Base-by-base conservation (phyloP, 2,329 filamentous ascomycete species). In the Cercospora zeina region DNA sequence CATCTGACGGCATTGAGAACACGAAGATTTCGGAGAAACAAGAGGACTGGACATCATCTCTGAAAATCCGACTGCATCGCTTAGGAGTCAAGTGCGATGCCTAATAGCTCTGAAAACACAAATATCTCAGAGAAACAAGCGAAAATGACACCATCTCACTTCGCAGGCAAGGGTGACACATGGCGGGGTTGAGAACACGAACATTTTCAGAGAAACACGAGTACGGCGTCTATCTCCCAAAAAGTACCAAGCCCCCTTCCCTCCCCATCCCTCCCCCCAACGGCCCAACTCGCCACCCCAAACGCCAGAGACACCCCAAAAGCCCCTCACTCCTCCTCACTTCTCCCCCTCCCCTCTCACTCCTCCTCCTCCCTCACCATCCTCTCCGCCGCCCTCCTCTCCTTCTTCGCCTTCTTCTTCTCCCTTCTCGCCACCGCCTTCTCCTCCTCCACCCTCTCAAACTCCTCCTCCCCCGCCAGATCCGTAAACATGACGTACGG, bases 371-470 rank as follows among this genome's bases (percentile, higher is more conserved):
- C 14, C 49, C 8, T 39, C 36, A 39, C 49, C 31, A 0, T 31
- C 54, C 31, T 56, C 33, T 45, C 49, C 49, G n/a, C 49, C 49
- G n/a, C 27, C 49, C 30, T 42, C 54, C 54, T 56, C 54, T 27
- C 37, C 54, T 42, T 56, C 54, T 56, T 42, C 54, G n/a, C 24
- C 30, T 10, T 24, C 27, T 36, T 34, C 55, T 58, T 36, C 45
- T 9, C 56, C 47, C 39, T 37, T 19, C n/a, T 50, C 31, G 16
- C 42, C 45, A n/a, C 45, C 56, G 33, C 47, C 31, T 42, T 34
- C 47, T 53, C 33, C 33, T 9, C 19, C 55, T 27, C 19, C 30
- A 36, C 55, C 42, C 33, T 50, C 56, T 59, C 45, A 47, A 33
- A 13, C 33, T 59, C 47, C 45, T 14, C 47, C 10, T 21, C 11